These are phyloP conservation scores for Zymoseptoria brevis DNA, from an alignment of 2,329 filamentous ascomycete species.

Conservation along the genomic window DNA sequence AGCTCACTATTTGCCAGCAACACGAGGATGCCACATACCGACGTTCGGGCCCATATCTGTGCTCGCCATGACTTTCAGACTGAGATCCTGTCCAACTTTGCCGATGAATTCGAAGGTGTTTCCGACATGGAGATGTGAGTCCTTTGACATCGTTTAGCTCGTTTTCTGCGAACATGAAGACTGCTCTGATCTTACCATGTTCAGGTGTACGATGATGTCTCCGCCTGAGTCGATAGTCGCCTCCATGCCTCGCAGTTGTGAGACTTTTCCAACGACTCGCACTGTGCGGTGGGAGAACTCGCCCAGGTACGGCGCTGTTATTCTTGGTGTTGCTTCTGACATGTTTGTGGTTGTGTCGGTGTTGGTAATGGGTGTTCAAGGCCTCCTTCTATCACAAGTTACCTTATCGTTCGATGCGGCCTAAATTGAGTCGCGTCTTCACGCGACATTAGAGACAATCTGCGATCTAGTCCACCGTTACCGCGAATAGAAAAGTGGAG, in stretches of 20 bases:
- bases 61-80: constrained; percentile 61
- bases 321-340: constrained; percentile 70
- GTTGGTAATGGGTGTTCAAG: not conserved
- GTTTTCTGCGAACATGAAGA: not conserved
- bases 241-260: constrained; percentile 69
- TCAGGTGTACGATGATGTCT: constrained; percentile 64
- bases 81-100: constrained; percentile 67
- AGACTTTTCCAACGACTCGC: constrained; percentile 77
- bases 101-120: constrained; percentile 71
- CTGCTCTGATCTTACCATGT: constrained; percentile 53
- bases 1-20: not conserved
- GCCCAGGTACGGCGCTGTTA: constrained; percentile 72
- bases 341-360: constrained; percentile 38
- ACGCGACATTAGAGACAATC: not conserved
- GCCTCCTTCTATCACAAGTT: not conserved
- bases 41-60: constrained; percentile 61
- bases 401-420: not conserved
- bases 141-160: constrained; percentile 40
- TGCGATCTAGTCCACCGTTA: not conserved
- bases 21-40: constrained; percentile 42
- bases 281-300: constrained; percentile 64
- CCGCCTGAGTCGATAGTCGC: constrained; percentile 76
- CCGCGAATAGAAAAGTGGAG: not conserved
- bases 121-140: constrained; percentile 60
- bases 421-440: not conserved